A percentile compares a stretch with the other conserved stretches of the same genome.
Conservation (phyloP, 345 rosid genomes). For the Erodium maritimum region DNA sequence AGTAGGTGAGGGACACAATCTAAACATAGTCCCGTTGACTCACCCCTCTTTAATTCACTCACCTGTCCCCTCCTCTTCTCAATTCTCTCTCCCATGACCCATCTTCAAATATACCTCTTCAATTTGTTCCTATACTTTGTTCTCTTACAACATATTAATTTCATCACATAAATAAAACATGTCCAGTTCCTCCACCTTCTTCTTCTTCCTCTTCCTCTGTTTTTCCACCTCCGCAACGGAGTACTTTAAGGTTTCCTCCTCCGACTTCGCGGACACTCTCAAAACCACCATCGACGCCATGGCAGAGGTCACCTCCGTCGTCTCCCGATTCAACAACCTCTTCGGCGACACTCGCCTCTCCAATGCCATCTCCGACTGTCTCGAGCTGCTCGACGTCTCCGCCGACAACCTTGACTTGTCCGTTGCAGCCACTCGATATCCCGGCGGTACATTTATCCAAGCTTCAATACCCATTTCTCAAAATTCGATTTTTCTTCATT, state of each 20-base stretch:
- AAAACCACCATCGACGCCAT: slow-evolving; percentile 9
- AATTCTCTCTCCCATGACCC: no score
- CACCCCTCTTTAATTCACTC: no score
- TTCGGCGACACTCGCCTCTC: slow-evolving; percentile 15
- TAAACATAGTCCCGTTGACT: no score
- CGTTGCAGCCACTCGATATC: slow-evolving; percentile 13
- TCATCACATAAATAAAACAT: no score
- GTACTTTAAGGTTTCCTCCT: slow-evolving; percentile 11
- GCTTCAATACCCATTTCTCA: no score
- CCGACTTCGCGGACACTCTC: slow-evolving; percentile 8
- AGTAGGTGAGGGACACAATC: no score
- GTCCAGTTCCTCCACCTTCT: background rate
- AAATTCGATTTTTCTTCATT: background rate
- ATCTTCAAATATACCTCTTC: no score
- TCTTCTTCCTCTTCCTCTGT: background rate
- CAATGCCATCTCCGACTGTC: slow-evolving; percentile 18
- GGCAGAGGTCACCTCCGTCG: slow-evolving; percentile 6
- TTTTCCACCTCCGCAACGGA: slow-evolving; percentile 1
- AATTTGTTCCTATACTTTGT: no score
- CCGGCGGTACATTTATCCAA: slow-evolving; percentile 2
- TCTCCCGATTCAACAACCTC: slow-evolving; percentile 11
- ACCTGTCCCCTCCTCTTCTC: no score
- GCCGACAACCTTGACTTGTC: slow-evolving; percentile 15
- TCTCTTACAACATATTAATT: no score
- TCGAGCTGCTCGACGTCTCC: slow-evolving; percentile 17